phyloP scores from a whole-genome alignment of 2,329 filamentous ascomycete species.

The Fusarium illudens region DNA sequence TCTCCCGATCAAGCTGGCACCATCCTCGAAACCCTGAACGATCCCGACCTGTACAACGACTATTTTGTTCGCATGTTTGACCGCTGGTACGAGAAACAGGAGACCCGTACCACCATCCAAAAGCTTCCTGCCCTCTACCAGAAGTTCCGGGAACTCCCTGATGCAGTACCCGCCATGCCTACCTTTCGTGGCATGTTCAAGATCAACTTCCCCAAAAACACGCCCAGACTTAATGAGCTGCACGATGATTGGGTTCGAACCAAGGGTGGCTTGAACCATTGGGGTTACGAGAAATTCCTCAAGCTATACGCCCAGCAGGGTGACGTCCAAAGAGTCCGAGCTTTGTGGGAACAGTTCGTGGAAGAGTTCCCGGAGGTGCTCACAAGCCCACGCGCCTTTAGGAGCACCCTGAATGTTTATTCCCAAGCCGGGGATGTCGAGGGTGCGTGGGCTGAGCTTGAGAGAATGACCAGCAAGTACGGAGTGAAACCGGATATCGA shows the following conservation, averaged over 20 bases:
- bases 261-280: conserved; percentile 51
- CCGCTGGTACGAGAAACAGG: conserved; percentile 42
- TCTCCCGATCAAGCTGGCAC: conserved; percentile 45
- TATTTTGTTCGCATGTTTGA: conserved; percentile 51
- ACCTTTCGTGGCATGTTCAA: conserved; percentile 58
- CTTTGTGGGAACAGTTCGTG: conserved; percentile 56
- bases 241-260: conserved; percentile 59
- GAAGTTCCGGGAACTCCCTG: conserved; percentile 55
- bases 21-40: conserved; percentile 53
- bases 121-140: conserved; percentile 55
- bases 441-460: conserved; percentile 68
- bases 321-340: conserved; percentile 55
- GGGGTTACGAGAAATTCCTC: conserved; percentile 59
- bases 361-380: conserved; percentile 48
- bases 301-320: conserved; percentile 59
- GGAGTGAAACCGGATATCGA: conserved; percentile 63
- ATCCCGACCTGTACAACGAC: conserved; percentile 53
- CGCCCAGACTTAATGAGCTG: conserved; percentile 55
- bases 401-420: conserved; percentile 75
- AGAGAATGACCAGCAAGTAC: conserved; percentile 66
- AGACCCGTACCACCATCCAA: conserved; percentile 41
- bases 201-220: conserved; percentile 49
- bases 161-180: conserved; percentile 47
- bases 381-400: conserved; percentile 51
- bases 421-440: conserved; percentile 72